Percentiles rank a stretch among this genome's conserved stretches.
phyloP scores from a whole-genome alignment of 2,329 filamentous ascomycete species.

The Beauveria varroae region DNA sequence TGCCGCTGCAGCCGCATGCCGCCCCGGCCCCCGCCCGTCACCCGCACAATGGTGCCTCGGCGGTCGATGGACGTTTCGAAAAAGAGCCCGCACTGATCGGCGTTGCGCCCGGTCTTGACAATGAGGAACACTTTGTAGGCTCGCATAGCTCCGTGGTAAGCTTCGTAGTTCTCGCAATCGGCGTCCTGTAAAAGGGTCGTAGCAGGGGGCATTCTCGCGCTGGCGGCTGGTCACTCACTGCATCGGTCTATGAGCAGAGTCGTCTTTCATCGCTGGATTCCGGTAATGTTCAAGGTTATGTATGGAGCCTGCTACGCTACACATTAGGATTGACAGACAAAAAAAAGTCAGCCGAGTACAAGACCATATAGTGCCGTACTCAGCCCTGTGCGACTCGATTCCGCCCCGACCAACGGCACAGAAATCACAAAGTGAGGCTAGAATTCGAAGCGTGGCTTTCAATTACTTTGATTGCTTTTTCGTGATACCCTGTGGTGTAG shows the following conservation, averaged over 20 bases:
- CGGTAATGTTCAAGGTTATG: background rate
- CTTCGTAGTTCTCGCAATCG: background rate
- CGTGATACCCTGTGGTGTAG: background rate
- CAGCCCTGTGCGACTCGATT: background rate
- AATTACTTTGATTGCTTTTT: background rate
- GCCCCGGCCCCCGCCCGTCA: background rate
- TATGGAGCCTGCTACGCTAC: background rate
- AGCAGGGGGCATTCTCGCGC: background rate
- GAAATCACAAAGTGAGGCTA: background rate
- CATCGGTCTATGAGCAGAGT: background rate
- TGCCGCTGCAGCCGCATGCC: background rate
- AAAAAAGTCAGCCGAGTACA: background rate
- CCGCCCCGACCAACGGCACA: background rate
- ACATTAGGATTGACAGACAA: background rate
- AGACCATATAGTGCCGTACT: background rate
- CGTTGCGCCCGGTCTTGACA: background rate
- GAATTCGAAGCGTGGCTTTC: background rate
- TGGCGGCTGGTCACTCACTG: background rate
- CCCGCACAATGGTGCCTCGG: background rate
- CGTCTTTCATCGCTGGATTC: background rate
- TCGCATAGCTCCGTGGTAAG: background rate
- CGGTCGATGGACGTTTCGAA: background rate
- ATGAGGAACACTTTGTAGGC: background rate
- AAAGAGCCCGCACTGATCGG: conserved; percentile 7
- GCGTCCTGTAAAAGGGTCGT: background rate